phyloP scores from a whole-genome alignment of 1,139 yeast genomes.

The Suhomyces panamericanus region DNA sequence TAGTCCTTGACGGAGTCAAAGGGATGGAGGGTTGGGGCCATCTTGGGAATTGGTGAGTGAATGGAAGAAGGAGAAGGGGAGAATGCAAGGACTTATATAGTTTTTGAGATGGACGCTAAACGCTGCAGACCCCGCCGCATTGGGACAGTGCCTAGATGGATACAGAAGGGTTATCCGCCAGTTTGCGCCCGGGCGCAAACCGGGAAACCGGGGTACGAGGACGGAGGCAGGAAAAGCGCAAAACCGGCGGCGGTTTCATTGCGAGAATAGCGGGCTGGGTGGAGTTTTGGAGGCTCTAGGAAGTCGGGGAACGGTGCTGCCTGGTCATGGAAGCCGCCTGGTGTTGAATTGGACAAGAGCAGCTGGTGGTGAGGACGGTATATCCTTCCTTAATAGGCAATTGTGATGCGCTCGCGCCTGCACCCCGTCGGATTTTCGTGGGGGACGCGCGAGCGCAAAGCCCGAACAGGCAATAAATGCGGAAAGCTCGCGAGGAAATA shows the following conservation, averaged over 20 bases:
- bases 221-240: neutral
- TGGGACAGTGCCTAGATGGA: neutral
- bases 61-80: neutral
- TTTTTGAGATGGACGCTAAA: neutral
- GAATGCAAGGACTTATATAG: conserved; percentile 1
- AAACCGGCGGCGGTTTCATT: neutral
- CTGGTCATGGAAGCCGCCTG: no score
- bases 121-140: conserved; percentile 5
- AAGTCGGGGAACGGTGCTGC: no score
- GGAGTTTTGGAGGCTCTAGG: no score
- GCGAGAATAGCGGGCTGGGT: neutral
- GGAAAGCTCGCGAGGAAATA: neutral
- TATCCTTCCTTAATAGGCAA: neutral
- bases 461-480: neutral
- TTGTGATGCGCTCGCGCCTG: neutral
- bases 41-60: conserved; percentile 3
- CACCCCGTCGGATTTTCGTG: neutral
- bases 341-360: no score
- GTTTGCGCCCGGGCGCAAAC: neutral
- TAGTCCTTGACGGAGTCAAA: conserved; percentile 68
- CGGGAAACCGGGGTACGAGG: neutral
- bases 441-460: neutral
- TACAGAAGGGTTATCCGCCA: neutral
- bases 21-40: conserved; percentile 41
- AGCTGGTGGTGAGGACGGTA: neutral